Evolutionary conservation across 768 basidiomycete genomes (phyloP), one percentile per base, ranked within the genome.

Genomic region (Termitomyces heimii): DNA sequence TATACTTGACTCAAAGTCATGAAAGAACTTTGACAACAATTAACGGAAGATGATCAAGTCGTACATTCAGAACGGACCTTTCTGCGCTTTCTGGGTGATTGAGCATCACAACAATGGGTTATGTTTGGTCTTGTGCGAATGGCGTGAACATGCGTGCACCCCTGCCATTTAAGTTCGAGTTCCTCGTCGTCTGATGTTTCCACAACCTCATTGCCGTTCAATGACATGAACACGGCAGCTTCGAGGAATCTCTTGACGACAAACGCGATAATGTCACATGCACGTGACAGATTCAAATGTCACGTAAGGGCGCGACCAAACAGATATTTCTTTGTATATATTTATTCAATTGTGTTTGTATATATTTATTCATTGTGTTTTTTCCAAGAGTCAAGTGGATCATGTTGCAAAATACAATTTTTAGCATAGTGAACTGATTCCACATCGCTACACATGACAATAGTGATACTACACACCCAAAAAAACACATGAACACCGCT

Each of bases 101-200:
- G 43, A 53, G 22, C 18, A 51, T 50, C 58, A 40, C 34, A 32
- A 46, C 22, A 42, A 46, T 29, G 18, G 39, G 39, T 40, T 29
- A 12, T 20, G 35, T 10, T 14, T 47, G 5, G 32, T n/a, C 20
- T 28, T 13, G 24, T n/a, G 22, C 7, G 31, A 13, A 22, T n/a
- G 20, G 9, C 10, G 28, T 18, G 14, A 18, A 29, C 3, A 16
- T 37, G 49, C 35, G 16, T 8, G 26, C 2, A 1, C 13, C 16
- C 16, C 52, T 14, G 56, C 44, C n/a, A 79, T 58, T 45, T 75
- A 73, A 58, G 51, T 62, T 81, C 81, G 40, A 75, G 74, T 61
- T 88, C 85, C 62, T 86, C 85, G 47, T 72, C 68, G 61, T 88
- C 85, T 4, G 85, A 86, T 18, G 85, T 85, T 63, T 83, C 83